phyloP scores from a whole-genome alignment of 2,329 filamentous ascomycete species.

The Coniochaeta ligniaria region DNA sequence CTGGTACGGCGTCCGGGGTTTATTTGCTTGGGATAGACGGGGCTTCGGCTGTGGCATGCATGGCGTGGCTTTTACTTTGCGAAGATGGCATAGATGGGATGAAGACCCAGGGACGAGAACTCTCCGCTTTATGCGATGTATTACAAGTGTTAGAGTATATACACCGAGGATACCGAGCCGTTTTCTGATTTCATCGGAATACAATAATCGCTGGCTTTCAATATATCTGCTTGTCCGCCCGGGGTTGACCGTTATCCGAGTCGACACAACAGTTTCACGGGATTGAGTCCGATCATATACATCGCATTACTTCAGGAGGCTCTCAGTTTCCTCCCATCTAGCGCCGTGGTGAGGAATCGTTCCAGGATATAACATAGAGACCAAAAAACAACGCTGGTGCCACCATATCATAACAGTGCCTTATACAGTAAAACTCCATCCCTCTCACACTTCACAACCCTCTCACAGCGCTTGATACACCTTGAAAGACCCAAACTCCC shows the following conservation, averaged over 20 bases:
- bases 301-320: neutral
- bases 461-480: constrained; percentile 38
- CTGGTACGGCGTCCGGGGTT: neutral
- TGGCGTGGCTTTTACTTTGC: neutral
- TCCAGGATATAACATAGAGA: neutral
- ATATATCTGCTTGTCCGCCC: neutral
- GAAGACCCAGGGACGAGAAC: neutral
- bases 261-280: neutral
- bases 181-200: neutral
- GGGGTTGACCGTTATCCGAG: neutral
- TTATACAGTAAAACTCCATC: neutral
- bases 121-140: neutral
- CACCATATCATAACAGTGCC: neutral
- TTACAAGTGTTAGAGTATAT: neutral
- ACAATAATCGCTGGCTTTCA: neutral
- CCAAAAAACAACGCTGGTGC: neutral
- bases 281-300: neutral
- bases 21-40: neutral
- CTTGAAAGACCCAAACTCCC: constrained; percentile 56
- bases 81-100: neutral
- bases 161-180: neutral
- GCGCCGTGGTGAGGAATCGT: neutral
- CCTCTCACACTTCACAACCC: constrained; percentile 1
- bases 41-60: neutral
- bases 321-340: neutral